Base-by-base conservation (phyloP, 768 basidiomycete species). In the Tulasnella sp. region DNA sequence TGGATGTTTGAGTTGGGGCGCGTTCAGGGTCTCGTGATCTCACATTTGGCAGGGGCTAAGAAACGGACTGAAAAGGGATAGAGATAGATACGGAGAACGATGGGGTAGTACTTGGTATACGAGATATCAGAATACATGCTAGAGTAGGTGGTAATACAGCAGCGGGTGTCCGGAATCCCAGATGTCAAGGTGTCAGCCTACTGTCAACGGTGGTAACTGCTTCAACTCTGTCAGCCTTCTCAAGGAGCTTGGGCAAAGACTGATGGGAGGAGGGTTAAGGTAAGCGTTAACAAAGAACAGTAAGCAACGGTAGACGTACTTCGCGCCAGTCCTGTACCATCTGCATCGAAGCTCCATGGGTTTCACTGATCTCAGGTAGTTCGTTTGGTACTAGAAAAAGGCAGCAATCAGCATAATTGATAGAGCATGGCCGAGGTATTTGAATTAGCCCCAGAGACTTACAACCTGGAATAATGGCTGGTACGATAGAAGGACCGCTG, bases 271-370 rank as follows among this genome's bases (percentile, higher is more conserved):
- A 19, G 37, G 34, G 22, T 17, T 71, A 42, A 34, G 34, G n/a
- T 70, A 29, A 42, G 42, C 42, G 25, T 31, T 2, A 37, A 31
- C 14, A 74, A 45, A 11, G 34, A 25, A n/a, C 37, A 22, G 3
- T 5, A 38, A 38, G 68, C 17, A 7, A 31, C 1, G 42, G 11
- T n/a, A 25, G 36, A 40, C 67, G 37, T 76, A 76, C 75, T 31
- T 76, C 64, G n/a, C 34, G 29, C 75, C 75, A 76, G 37, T 67
- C 68, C 39, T 70, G 38, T 12, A 76, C 11, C 75, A 76, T 67
- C 67, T 68, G 38, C 1, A 76, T 19, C 19, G 75, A 38, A 22
- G 68, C 67, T 38, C 39, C 58, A 19, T 76, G 75, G 6, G 49
- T 68, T 31, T 67, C 58, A 22, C 9, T 29, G 22, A 68, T 64